These are phyloP conservation scores for Boletus sp. DNA, from an alignment of 1,284 basidiomycete genomes.

Conservation along the genomic window DNA sequence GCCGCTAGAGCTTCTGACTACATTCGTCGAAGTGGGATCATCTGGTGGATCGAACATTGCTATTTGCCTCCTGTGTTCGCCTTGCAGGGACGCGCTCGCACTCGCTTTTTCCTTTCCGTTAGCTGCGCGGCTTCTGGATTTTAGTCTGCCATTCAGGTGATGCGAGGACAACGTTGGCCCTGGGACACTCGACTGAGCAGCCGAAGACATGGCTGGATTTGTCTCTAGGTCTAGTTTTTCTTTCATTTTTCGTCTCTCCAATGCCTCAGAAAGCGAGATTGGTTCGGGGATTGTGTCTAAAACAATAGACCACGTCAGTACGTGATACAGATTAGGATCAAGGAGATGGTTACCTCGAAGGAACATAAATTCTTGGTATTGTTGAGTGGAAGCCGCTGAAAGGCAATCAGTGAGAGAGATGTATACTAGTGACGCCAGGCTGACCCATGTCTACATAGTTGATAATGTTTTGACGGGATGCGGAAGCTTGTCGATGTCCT, in stretches of 20 bases:
- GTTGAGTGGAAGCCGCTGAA: constrained; percentile 52
- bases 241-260: constrained; percentile 51
- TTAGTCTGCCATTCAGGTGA: constrained; percentile 36
- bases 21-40: constrained; percentile 13
- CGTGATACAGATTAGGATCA: neutral
- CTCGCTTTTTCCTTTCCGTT: constrained; percentile 43
- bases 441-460: constrained; percentile 68
- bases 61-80: constrained; percentile 28
- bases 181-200: constrained; percentile 24
- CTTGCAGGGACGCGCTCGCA: constrained; percentile 25
- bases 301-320: constrained; percentile 3
- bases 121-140: constrained; percentile 33
- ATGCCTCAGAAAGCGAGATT: constrained; percentile 53
- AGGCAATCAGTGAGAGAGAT: constrained; percentile 12
- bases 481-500: constrained; percentile 52
- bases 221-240: constrained; percentile 56
- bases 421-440: constrained; percentile 20
- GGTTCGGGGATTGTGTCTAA: constrained; percentile 67
- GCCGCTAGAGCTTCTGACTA: constrained; percentile 33
- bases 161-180: constrained; percentile 16
- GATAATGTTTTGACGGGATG: constrained; percentile 50
- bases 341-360: constrained; percentile 47
- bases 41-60: constrained; percentile 24
- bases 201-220: constrained; percentile 50
- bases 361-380: constrained; percentile 65